These are phyloP conservation scores for Kodamaea anthophila DNA, from an alignment of 1,139 yeast genomes.

Conservation along the genomic window DNA sequence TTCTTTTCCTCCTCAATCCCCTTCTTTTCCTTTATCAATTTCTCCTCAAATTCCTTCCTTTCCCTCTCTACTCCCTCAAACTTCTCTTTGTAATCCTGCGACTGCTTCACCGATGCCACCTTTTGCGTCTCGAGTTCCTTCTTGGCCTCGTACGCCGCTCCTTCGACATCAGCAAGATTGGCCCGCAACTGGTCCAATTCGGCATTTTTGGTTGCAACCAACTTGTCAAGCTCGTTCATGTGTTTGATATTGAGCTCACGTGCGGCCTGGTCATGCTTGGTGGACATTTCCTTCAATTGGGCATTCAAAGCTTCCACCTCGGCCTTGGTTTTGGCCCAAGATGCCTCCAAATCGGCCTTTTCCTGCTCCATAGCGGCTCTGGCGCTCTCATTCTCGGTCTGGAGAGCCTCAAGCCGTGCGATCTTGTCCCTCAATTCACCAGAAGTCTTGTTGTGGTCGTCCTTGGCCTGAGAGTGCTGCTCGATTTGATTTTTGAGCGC, in stretches of 20 bases:
- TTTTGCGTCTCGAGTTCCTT: conserved; percentile 3
- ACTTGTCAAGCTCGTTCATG: conserved; percentile 24
- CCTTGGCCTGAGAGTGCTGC: not conserved
- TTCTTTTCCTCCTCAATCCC: conserved; percentile 1
- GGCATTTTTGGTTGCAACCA: conserved; percentile 23
- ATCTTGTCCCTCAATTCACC: conserved; percentile 4
- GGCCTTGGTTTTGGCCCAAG: conserved; percentile 4
- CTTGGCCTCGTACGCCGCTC: conserved; percentile 6
- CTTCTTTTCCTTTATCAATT: conserved; percentile 1
- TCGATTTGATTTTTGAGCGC: conserved; percentile 3
- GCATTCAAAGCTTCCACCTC: conserved; percentile 5
- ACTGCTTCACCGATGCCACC: conserved; percentile 2
- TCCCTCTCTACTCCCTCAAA: not conserved
- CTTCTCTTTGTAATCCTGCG: not conserved
- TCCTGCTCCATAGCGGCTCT: conserved; percentile 9
- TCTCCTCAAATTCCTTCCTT: not conserved
- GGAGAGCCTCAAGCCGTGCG: conserved; percentile 9
- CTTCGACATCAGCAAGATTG: conserved; percentile 4
- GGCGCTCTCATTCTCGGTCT: conserved; percentile 7
- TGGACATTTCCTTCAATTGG: conserved; percentile 8
- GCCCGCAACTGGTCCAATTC: conserved; percentile 13
- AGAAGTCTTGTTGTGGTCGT: not conserved
- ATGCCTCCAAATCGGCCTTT: conserved; percentile 5
- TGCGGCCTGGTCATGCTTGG: conserved; percentile 15
- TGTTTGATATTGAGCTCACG: conserved; percentile 23